Evolutionary conservation across 164 flowering plant genomes (phyloP).

Genomic region (Tetracentron sinense): DNA sequence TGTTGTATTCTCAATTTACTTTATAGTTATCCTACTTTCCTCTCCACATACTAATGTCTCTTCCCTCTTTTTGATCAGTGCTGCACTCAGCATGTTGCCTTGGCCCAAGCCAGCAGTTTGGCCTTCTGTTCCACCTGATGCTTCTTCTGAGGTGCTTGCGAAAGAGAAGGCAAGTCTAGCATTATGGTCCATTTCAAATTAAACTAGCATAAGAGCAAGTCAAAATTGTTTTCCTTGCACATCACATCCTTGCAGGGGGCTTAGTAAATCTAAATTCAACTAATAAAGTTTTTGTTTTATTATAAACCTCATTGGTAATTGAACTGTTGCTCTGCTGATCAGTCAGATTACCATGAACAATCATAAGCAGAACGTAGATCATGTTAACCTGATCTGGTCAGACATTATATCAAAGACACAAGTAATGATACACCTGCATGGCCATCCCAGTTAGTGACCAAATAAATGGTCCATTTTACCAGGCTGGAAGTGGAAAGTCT

Average conservation of each 20-base stretch:
- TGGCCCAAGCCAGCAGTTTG: constrained; percentile 96
- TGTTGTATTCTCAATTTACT: constrained; percentile 1
- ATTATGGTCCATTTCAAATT: constrained; percentile 1
- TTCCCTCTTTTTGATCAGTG: constrained; percentile 45
- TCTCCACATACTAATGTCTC: background rate
- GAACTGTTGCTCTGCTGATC: too few relatives aligned
- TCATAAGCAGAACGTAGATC: too few relatives aligned
- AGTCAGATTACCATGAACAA: too few relatives aligned
- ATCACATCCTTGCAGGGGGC: background rate
- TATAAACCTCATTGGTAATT: too few relatives aligned
- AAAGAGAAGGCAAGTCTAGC: constrained; percentile 81
- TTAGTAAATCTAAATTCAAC: too few relatives aligned
- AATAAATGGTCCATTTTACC: background rate
- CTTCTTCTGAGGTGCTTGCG: constrained; percentile 68
- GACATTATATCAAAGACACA: too few relatives aligned
- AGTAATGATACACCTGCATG: background rate
- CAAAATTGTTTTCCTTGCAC: background rate
- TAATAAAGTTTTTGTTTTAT: background rate
- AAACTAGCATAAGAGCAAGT: background rate
- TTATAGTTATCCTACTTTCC: background rate
- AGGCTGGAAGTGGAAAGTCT: too few relatives aligned
- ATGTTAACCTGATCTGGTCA: too few relatives aligned
- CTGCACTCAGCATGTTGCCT: constrained; percentile 91
- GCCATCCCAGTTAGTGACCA: background rate
- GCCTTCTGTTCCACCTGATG: constrained; percentile 89